These are phyloP conservation scores for Syncephalastrum racemosum DNA, from an alignment of 371 early-diverging fungal genomes.

Conservation along the genomic window DNA sequence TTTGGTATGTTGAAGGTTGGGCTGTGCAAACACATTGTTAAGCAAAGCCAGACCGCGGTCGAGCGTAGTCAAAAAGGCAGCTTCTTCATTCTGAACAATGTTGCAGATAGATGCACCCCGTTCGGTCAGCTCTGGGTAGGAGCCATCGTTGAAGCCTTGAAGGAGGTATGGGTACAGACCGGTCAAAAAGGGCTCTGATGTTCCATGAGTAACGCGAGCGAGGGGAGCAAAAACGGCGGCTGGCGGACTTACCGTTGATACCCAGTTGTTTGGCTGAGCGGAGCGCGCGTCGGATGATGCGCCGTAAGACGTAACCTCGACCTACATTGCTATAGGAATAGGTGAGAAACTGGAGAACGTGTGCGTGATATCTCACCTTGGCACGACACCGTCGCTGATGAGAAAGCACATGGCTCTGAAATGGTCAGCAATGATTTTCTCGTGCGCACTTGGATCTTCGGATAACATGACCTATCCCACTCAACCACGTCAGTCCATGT, in stretches of 20 bases:
- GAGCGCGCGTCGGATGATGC: conserved; percentile 75
- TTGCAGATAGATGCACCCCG: conserved; percentile 54
- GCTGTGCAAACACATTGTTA: conserved; percentile 54
- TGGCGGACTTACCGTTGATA: conserved; percentile 38
- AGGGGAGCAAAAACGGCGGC: background rate
- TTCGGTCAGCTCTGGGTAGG: conserved; percentile 59
- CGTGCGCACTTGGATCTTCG: conserved; percentile 47
- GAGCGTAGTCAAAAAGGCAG: conserved; percentile 61
- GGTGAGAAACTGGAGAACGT: no score
- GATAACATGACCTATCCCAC: conserved; percentile 10
- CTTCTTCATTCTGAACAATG: conserved; percentile 69
- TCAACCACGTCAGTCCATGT: background rate
- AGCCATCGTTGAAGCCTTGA: conserved; percentile 47
- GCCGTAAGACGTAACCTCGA: conserved; percentile 77
- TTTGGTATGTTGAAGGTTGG: conserved; percentile 33
- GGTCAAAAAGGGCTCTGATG: conserved; percentile 58
- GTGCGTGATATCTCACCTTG: conserved; percentile 40
- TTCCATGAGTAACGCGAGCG: background rate
- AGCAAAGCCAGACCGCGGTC: conserved; percentile 63
- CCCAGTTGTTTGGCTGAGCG: conserved; percentile 73
- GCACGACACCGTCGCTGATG: conserved; percentile 78
- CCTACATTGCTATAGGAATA: conserved; percentile 54
- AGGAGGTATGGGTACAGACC: conserved; percentile 61
- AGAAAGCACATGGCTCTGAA: conserved; percentile 71
- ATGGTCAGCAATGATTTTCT: conserved; percentile 79